Conservation (phyloP, 805 yeast genomes). For the Candida vaughaniae region DNA sequence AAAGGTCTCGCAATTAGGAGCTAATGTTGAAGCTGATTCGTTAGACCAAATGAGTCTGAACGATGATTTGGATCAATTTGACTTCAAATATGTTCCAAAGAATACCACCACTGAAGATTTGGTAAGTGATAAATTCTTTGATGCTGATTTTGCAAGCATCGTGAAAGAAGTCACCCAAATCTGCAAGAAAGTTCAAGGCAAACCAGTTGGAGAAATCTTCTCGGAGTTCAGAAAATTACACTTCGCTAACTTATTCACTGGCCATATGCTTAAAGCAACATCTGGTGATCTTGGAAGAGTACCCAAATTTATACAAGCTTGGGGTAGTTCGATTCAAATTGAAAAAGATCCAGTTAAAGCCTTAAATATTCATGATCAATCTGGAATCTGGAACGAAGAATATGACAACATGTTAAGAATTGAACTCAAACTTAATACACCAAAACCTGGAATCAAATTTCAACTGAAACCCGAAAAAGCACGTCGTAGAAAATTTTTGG, state of each 20-base stretch:
- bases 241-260: conserved; percentile 14
- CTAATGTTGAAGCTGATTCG: no score
- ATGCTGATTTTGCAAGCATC: not conserved
- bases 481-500: conserved; percentile 13
- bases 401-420: conserved; percentile 12
- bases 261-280: conserved; percentile 18
- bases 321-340: no score
- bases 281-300: conserved; percentile 14
- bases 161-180: not conserved
- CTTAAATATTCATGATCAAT: conserved; percentile 6
- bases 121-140: no score
- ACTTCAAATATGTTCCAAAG: not conserved
- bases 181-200: not conserved
- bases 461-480: conserved; percentile 14
- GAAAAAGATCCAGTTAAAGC: not conserved
- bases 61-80: no score
- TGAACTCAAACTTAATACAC: not conserved
- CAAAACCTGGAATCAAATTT: conserved; percentile 7
- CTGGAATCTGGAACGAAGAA: conserved; percentile 16
- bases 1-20: not conserved
- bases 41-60: no score
- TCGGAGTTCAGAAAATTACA: conserved; percentile 15
- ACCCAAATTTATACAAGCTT: no score
- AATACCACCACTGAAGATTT: not conserved
- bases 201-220: not conserved